These are phyloP conservation scores for Rhizoclosmatium globosum DNA, from an alignment of 192 early-diverging fungal species.

Conservation along the genomic window DNA sequence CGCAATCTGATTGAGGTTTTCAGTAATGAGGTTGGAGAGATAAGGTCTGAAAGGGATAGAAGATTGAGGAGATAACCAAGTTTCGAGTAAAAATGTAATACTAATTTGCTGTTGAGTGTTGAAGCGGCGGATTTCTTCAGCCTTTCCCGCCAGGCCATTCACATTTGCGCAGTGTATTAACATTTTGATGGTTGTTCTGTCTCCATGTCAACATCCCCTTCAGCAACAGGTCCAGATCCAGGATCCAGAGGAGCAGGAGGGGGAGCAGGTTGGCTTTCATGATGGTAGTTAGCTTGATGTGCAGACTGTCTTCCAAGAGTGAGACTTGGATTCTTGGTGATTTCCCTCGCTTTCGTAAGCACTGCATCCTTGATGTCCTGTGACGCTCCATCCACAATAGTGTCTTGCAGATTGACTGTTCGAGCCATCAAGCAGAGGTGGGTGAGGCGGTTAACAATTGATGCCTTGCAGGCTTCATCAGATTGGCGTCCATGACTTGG, in stretches of 20 bases:
- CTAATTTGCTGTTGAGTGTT: no score
- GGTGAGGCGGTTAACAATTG: background rate
- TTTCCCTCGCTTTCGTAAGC: background rate
- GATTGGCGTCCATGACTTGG: no score
- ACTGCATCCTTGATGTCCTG: background rate
- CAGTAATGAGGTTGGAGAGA: background rate
- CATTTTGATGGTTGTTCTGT: no score
- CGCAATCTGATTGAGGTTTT: background rate
- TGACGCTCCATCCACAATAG: background rate
- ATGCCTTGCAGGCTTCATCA: no score
- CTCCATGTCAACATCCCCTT: no score
- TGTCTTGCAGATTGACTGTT: background rate
- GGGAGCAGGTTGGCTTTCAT: no score
- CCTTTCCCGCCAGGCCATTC: background rate
- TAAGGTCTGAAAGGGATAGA: constrained; percentile 9
- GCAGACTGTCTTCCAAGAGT: no score
- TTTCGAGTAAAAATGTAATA: no score
- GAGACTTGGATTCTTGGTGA: background rate
- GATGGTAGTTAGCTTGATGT: no score
- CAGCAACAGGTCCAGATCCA: no score
- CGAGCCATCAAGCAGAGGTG: background rate
- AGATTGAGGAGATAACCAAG: background rate
- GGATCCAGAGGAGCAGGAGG: no score
- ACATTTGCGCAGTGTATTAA: no score
- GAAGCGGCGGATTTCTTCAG: background rate